phyloP scores from a whole-genome alignment of 306 rosid species.

The Casuarina cunninghamiana region DNA sequence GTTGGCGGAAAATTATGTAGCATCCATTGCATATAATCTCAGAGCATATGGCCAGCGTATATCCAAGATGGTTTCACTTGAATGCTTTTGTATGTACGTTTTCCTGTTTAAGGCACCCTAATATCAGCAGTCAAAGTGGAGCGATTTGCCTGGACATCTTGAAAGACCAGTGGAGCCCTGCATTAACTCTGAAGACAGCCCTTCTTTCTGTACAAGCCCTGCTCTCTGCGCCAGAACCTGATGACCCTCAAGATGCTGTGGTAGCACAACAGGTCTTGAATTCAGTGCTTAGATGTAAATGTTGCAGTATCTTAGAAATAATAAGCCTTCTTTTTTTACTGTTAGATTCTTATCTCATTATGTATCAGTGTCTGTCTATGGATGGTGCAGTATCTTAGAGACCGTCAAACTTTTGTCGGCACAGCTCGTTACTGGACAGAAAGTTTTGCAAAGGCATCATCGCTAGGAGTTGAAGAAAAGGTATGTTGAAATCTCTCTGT shows the following conservation, averaged over 20 bases:
- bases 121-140: conserved; percentile 98
- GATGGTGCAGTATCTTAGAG: conserved; percentile 71
- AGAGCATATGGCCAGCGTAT: neutral
- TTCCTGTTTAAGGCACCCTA: conserved; percentile 86
- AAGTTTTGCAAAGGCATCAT: conserved; percentile 77
- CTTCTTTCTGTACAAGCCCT: conserved; percentile 96
- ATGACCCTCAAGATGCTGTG: conserved; percentile 99
- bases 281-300: neutral
- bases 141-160: conserved; percentile 95
- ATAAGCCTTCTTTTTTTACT: neutral
- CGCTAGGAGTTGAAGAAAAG: conserved; percentile 88
- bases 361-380: conserved; percentile 18
- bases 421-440: conserved; percentile 99
- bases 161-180: conserved; percentile 99
- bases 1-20: neutral
- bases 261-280: conserved; percentile 85
- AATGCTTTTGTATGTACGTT: conserved; percentile 18
- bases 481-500: conserved; percentile 31
- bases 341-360: conserved; percentile 1
- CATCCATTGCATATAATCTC: neutral
- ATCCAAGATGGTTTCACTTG: conserved; percentile 20
- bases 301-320: conserved; percentile 8
- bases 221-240: conserved; percentile 96
- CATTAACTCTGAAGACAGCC: conserved; percentile 96
- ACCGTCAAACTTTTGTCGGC: conserved; percentile 78